Conservation (phyloP, 305 asterid species). For the Fraxinus sp. region DNA sequence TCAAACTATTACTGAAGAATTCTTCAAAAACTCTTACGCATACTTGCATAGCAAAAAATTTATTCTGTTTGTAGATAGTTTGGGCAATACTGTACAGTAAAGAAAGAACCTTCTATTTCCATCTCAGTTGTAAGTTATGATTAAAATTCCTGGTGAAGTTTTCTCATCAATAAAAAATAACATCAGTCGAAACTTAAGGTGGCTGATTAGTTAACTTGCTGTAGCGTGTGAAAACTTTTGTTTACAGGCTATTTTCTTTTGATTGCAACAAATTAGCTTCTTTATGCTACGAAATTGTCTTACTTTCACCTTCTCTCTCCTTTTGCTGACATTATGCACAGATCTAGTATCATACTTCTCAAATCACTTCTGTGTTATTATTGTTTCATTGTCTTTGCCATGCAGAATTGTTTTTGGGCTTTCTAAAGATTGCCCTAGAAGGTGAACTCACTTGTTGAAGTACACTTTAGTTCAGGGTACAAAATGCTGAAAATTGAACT, state of each 20-base stretch:
- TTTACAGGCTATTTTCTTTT: background rate
- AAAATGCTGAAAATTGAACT: background rate
- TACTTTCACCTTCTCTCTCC: background rate
- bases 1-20: background rate
- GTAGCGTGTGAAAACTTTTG: background rate
- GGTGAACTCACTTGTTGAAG: background rate
- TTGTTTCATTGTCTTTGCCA: background rate
- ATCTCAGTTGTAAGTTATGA: background rate
- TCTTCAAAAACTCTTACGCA: background rate
- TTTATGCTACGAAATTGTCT: background rate
- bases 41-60: background rate
- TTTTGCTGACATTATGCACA: background rate
- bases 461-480: background rate
- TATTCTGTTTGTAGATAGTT: background rate
- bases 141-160: background rate
- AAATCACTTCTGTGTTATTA: background rate
- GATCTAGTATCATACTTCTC: background rate
- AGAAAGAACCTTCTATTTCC: background rate
- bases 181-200: background rate
- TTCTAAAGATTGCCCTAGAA: background rate
- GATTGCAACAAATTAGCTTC: background rate
- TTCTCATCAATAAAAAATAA: background rate
- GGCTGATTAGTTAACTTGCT: background rate
- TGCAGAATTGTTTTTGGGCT: background rate
- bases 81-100: background rate